Evolutionary conservation across 148 eudicot genomes (phyloP).

Genomic region (Rhododendron molle): DNA sequence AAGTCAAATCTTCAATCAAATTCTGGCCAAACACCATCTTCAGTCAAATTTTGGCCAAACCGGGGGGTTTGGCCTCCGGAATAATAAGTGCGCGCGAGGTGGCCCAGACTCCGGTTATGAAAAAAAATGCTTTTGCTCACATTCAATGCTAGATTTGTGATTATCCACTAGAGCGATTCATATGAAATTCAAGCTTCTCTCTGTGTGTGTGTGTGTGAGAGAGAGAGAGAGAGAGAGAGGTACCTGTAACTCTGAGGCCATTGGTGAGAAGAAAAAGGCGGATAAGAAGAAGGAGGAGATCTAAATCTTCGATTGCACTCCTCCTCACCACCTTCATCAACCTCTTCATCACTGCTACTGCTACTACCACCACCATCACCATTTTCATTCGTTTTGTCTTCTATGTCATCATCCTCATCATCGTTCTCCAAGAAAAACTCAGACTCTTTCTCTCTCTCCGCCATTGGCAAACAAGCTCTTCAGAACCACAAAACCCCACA

Average conservation of each 20-base stretch:
- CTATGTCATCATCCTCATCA: conserved; percentile 26
- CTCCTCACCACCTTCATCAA: background rate
- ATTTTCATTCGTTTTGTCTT: background rate
- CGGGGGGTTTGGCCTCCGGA: too few species aligned
- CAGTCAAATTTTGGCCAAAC: background rate
- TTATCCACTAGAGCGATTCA: background rate
- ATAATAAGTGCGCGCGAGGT: too few species aligned
- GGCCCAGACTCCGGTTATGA: too few species aligned
- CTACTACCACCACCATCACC: conserved; percentile 14
- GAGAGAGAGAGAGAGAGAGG: background rate
- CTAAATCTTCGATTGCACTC: background rate
- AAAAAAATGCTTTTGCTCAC: background rate
- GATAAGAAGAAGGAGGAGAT: conserved; percentile 1
- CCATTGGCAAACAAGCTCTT: conserved; percentile 11
- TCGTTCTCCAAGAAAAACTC: conserved; percentile 22
- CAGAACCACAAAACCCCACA: background rate
- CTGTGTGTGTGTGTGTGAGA: too few species aligned
- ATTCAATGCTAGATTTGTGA: background rate
- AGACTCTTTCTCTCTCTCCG: conserved; percentile 19
- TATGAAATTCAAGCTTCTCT: background rate
- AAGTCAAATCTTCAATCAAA: background rate
- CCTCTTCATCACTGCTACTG: conserved; percentile 16
- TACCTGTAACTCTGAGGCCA: conserved; percentile 82
- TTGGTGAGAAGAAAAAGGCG: conserved; percentile 37
- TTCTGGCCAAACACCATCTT: background rate